phyloP scores from a whole-genome alignment of 2,329 filamentous ascomycete species.

The Aspergillus sp. region DNA sequence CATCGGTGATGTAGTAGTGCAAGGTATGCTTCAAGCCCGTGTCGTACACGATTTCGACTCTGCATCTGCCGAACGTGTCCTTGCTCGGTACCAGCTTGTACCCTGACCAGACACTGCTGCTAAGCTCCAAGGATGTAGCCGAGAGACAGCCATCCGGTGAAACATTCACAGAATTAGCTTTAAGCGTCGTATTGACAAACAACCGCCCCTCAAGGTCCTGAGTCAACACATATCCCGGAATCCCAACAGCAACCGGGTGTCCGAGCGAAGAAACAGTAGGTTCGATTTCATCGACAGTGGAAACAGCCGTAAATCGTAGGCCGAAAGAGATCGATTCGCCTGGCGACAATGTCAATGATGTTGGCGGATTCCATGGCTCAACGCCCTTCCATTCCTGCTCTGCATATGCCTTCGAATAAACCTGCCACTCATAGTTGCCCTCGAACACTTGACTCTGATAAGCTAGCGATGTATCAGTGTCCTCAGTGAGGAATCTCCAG shows the following conservation, averaged over 20 bases:
- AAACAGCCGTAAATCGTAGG: slow-evolving; percentile 54
- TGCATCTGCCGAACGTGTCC: slow-evolving; percentile 53
- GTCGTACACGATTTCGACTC: slow-evolving; percentile 52
- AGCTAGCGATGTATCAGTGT: slow-evolving; percentile 38
- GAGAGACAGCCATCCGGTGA: not conserved
- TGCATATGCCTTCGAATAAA: slow-evolving; percentile 56
- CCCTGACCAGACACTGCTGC: slow-evolving; percentile 33
- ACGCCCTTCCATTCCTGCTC: slow-evolving; percentile 57
- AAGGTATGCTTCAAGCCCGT: slow-evolving; percentile 55
- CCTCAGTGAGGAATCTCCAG: slow-evolving; percentile 56
- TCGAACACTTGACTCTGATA: slow-evolving; percentile 61
- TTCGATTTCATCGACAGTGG: slow-evolving; percentile 44
- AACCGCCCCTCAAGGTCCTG: slow-evolving; percentile 51
- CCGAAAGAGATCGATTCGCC: slow-evolving; percentile 53
- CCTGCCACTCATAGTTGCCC: slow-evolving; percentile 63
- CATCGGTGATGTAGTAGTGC: slow-evolving; percentile 59
- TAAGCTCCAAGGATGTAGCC: not conserved
- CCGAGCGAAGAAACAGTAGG: slow-evolving; percentile 53
- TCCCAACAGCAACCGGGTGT: slow-evolving; percentile 8
- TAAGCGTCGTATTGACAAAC: slow-evolving; percentile 34
- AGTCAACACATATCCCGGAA: slow-evolving; percentile 56
- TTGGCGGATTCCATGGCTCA: slow-evolving; percentile 59
- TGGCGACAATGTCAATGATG: slow-evolving; percentile 49
- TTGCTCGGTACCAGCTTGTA: slow-evolving; percentile 40
- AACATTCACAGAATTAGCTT: not conserved